A percentile compares a stretch with the other conserved stretches of the same genome.
Conservation (phyloP, 148 eudicot species). For the Polygonum maritimum region DNA sequence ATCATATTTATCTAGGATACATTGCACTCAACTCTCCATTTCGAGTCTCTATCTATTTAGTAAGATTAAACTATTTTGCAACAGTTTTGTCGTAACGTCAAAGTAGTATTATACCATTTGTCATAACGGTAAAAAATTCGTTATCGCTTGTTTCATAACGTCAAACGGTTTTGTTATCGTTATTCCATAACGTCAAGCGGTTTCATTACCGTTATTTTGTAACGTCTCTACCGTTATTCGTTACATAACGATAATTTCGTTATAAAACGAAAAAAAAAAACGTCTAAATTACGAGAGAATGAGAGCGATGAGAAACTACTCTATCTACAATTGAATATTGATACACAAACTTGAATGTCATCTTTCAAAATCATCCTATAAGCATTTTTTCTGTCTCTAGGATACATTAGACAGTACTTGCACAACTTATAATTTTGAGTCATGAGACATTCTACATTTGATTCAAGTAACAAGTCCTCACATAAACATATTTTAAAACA, state of each 20-base stretch:
- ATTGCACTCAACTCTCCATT: neutral
- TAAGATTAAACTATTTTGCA: neutral
- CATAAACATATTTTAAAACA: neutral
- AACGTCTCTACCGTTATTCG: neutral
- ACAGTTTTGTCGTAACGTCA: neutral
- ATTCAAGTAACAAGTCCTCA: neutral
- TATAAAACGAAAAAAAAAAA: neutral
- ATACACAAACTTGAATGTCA: neutral
- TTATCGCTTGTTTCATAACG: too few relatives aligned
- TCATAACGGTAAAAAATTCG: too few relatives aligned
- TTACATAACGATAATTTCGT: neutral
- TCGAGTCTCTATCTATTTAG: neutral
- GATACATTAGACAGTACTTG: too few relatives aligned
- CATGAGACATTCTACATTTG: too few relatives aligned
- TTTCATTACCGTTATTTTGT: neutral
- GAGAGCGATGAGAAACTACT: neutral
- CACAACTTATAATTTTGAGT: too few relatives aligned
- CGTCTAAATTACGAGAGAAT: neutral
- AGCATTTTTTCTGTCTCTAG: too few relatives aligned
- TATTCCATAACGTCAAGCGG: neutral
- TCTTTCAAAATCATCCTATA: neutral
- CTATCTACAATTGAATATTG: neutral
- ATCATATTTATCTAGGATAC: too few relatives aligned
- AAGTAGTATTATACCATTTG: too few relatives aligned
- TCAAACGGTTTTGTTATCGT: too few relatives aligned